These are phyloP conservation scores for Urochloa ruziziensis DNA, from an alignment of 176 grass and related monocot species.

Conservation along the genomic window DNA sequence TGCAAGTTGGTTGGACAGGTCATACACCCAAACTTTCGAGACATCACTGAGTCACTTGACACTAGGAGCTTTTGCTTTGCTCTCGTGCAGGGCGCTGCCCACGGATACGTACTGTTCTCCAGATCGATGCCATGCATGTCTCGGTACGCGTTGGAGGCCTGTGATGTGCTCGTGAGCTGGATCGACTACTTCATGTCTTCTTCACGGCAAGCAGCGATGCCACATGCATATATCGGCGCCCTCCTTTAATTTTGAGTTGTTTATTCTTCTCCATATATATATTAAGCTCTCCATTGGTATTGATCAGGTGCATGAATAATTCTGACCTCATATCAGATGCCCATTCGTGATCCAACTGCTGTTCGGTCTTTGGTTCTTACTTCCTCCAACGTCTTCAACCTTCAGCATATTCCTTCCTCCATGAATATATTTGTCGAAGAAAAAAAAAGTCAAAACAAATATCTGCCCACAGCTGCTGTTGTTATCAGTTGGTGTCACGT, in stretches of 20 bases:
- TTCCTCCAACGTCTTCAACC: no score
- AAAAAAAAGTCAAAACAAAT: background rate
- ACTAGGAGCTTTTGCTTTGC: background rate
- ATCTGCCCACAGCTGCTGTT: background rate
- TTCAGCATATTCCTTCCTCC: no score
- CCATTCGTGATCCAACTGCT: no score
- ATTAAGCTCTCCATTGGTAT: no score
- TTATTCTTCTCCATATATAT: background rate
- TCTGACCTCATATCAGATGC: no score
- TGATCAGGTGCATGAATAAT: no score
- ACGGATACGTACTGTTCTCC: background rate
- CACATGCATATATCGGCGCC: background rate
- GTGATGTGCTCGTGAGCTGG: background rate
- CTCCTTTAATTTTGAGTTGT: background rate
- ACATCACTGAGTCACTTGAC: constrained; percentile 30
- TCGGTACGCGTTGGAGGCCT: background rate
- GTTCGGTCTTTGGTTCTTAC: no score
- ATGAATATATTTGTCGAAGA: no score
- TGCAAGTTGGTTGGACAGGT: background rate
- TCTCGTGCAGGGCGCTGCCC: background rate
- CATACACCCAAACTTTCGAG: background rate
- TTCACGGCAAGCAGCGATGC: background rate
- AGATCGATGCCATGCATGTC: background rate
- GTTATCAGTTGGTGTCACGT: background rate
- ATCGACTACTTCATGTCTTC: background rate